Evolutionary conservation across 495 filamentous ascomycete genomes (phyloP).

Genomic region (Aspergillus hancockii): DNA sequence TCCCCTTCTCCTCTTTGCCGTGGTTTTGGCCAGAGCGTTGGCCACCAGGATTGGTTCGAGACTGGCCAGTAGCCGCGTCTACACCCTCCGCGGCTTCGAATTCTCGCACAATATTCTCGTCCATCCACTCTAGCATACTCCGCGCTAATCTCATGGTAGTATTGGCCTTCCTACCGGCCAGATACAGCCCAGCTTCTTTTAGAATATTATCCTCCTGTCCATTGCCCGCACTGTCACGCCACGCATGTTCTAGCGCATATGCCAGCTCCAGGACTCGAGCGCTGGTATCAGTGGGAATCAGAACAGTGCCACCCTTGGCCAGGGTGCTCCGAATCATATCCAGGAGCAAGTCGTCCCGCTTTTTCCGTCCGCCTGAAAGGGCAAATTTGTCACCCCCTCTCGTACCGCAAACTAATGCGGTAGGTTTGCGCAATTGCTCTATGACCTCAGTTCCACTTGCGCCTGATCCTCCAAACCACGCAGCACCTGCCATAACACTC

Average conservation of each 20-base stretch:
- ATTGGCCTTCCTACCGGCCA: constrained; percentile 77
- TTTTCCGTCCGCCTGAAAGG: constrained; percentile 68
- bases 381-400: constrained; percentile 74
- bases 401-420: constrained; percentile 87
- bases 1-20: constrained; percentile 47
- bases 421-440: constrained; percentile 88
- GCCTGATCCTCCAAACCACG: constrained; percentile 84
- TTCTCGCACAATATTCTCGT: constrained; percentile 85
- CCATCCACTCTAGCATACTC: constrained; percentile 99
- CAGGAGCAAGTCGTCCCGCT: constrained; percentile 81
- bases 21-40: constrained; percentile 36
- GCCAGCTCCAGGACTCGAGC: constrained; percentile 90
- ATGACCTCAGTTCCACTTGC: constrained; percentile 85
- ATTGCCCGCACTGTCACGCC: constrained; percentile 66
- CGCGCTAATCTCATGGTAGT: constrained; percentile 84
- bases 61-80: constrained; percentile 45
- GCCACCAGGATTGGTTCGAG: constrained; percentile 39
- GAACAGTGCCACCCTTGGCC: constrained; percentile 81
- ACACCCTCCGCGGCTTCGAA: constrained; percentile 75
- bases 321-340: constrained; percentile 77
- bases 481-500: constrained; percentile 88
- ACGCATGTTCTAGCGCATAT: constrained; percentile 88
- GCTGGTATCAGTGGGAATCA: constrained; percentile 95
- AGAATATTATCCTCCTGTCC: constrained; percentile 54
- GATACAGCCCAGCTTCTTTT: constrained; percentile 69